Conservation (phyloP, 768 basidiomycete genomes). For the Pulveroboletus sp. region DNA sequence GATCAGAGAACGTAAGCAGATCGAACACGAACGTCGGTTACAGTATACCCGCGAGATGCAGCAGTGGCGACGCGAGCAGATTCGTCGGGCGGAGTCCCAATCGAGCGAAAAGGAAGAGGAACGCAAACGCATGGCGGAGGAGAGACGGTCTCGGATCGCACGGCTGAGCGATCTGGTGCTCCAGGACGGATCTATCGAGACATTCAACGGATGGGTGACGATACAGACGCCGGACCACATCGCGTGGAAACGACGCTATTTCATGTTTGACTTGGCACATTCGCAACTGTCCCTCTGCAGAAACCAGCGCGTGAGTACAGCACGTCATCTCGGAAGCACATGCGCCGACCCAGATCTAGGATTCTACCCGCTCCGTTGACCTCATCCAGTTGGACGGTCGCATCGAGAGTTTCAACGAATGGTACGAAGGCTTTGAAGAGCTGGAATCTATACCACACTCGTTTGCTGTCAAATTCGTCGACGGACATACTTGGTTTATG, state of each 20-base stretch:
- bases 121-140: slow-evolving; percentile 37
- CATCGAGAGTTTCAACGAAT: slow-evolving; percentile 49
- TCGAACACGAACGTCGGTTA: slow-evolving; percentile 44
- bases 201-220: slow-evolving; percentile 56
- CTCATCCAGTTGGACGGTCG: slow-evolving; percentile 44
- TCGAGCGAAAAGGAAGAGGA: slow-evolving; percentile 42
- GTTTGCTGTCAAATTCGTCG: slow-evolving; percentile 59
- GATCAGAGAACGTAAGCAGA: slow-evolving; percentile 43
- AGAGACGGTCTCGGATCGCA: slow-evolving; percentile 36
- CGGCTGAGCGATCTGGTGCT: slow-evolving; percentile 45
- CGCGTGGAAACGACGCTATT: slow-evolving; percentile 63
- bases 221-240: slow-evolving; percentile 50
- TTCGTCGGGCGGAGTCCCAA: slow-evolving; percentile 40
- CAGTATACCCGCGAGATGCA: slow-evolving; percentile 50
- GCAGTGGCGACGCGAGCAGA: slow-evolving; percentile 48
- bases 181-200: slow-evolving; percentile 35
- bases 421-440: slow-evolving; percentile 65
- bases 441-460: slow-evolving; percentile 61
- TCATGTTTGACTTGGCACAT: slow-evolving; percentile 45
- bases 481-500: slow-evolving; percentile 50
- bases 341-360: slow-evolving; percentile 18
- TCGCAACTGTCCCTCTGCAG: slow-evolving; percentile 44
- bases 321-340: not conserved
- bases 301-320: slow-evolving; percentile 42
- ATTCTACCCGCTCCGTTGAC: slow-evolving; percentile 25